Percentiles rank a stretch among this genome's conserved stretches.
Conservation (phyloP, 768 basidiomycete genomes). For the Boletus patriciae region DNA sequence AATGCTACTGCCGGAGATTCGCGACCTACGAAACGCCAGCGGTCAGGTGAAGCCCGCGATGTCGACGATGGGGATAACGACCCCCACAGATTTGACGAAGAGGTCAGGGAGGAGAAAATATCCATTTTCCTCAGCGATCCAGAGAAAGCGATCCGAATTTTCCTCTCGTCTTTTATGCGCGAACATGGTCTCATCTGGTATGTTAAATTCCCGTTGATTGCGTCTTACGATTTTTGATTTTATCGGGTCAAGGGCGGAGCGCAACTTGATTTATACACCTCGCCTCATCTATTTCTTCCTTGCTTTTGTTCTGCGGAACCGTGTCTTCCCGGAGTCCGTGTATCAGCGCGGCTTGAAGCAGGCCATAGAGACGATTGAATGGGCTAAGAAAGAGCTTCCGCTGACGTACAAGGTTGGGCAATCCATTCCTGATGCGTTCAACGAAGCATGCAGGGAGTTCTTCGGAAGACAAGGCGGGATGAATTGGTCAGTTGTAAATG, state of each 20-base stretch:
- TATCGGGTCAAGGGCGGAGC: constrained; percentile 41
- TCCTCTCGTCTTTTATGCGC: constrained; percentile 68
- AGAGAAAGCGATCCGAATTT: constrained; percentile 55
- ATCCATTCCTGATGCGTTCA: constrained; percentile 46
- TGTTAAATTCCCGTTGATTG: constrained; percentile 15
- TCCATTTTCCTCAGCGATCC: constrained; percentile 62
- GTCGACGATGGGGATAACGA: constrained; percentile 38
- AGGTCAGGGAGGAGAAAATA: constrained; percentile 44
- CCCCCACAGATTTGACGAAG: constrained; percentile 33
- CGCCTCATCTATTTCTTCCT: constrained; percentile 61
- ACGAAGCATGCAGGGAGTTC: constrained; percentile 45
- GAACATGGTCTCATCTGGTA: constrained; percentile 71
- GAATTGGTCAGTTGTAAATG: constrained; percentile 29
- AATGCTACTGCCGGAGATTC: not conserved
- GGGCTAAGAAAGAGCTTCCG: constrained; percentile 45
- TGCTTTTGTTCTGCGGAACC: constrained; percentile 56
- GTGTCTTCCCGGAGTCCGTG: constrained; percentile 48
- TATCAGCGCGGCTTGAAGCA: constrained; percentile 47
- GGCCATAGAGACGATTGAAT: constrained; percentile 44
- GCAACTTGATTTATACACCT: constrained; percentile 50
- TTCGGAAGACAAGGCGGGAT: constrained; percentile 51
- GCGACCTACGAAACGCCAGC: constrained; percentile 28
- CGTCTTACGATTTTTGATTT: not conserved
- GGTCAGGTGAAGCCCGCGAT: constrained; percentile 13
- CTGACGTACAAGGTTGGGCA: constrained; percentile 40